Percentiles rank a stretch among this genome's conserved stretches.
Conservation (phyloP, 139 green algal genomes). For the Coccomyxa sp. region DNA sequence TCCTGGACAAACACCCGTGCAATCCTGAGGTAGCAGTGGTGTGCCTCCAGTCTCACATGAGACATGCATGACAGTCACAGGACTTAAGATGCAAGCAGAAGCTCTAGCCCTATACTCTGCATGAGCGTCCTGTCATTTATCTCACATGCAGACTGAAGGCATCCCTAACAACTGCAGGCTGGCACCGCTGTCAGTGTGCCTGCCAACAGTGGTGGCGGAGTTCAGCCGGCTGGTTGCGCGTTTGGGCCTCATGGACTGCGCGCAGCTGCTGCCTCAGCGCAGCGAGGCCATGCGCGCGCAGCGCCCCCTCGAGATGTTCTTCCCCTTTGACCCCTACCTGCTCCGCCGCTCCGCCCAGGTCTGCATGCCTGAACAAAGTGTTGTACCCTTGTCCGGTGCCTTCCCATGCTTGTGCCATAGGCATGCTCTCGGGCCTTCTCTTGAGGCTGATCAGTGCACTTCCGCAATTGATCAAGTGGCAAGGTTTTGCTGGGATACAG, state of each 20-base stretch:
- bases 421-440: no score
- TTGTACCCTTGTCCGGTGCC: no score
- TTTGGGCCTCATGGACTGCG: slow-evolving; percentile 18
- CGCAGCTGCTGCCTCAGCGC: slow-evolving; percentile 5
- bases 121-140: no score
- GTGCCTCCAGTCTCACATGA: no score
- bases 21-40: no score
- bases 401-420: no score
- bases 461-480: background rate
- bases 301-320: slow-evolving; percentile 87
- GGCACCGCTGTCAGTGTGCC: slow-evolving; percentile 57
- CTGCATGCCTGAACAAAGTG: slow-evolving; percentile 36
- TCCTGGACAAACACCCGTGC: no score
- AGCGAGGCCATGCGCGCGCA: slow-evolving; percentile 8
- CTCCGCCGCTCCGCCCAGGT: slow-evolving; percentile 59
- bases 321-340: slow-evolving; percentile 94
- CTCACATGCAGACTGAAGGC: no score
- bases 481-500: background rate
- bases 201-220: slow-evolving; percentile 57
- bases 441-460: background rate
- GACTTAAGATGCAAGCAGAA: background rate
- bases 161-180: slow-evolving; percentile 39
- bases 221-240: slow-evolving; percentile 39
- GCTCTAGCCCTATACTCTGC: background rate
- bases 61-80: no score